These are phyloP conservation scores for Talaromyces sp. DNA, from an alignment of 2,329 filamentous ascomycete genomes.

Conservation along the genomic window DNA sequence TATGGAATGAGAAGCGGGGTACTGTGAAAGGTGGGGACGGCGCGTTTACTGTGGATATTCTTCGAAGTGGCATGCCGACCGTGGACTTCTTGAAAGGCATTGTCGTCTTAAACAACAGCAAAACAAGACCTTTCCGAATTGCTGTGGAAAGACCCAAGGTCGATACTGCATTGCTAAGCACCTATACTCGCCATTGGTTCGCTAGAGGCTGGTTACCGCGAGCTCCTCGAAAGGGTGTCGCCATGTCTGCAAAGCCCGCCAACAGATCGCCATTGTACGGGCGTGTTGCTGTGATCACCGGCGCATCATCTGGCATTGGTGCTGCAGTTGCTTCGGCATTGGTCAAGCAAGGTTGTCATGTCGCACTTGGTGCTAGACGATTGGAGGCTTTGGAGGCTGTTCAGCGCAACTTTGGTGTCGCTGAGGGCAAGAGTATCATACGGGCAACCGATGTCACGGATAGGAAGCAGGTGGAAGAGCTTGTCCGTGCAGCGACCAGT, in stretches of 20 bases:
- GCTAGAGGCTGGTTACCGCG: constrained; percentile 71
- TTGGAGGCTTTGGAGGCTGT: constrained; percentile 64
- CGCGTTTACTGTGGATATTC: constrained; percentile 73
- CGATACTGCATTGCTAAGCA: constrained; percentile 67
- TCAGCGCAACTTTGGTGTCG: constrained; percentile 57
- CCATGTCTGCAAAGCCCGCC: constrained; percentile 44
- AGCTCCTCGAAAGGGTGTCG: constrained; percentile 54
- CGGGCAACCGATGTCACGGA: constrained; percentile 71
- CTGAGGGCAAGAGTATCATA: constrained; percentile 63
- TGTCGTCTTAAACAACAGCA: constrained; percentile 68
- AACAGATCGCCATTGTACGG: constrained; percentile 61
- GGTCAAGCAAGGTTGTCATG: constrained; percentile 66
- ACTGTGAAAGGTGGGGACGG: constrained; percentile 63
- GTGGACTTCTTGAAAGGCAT: constrained; percentile 68
- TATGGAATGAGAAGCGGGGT: constrained; percentile 70
- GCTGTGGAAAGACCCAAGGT: constrained; percentile 65
- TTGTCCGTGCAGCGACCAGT: constrained; percentile 57
- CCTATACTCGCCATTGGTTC: constrained; percentile 76
- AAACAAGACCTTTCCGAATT: constrained; percentile 59
- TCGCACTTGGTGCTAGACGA: constrained; percentile 70
- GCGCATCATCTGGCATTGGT: constrained; percentile 75
- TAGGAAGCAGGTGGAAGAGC: constrained; percentile 61
- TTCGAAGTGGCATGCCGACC: constrained; percentile 75
- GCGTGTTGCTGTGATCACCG: constrained; percentile 71
- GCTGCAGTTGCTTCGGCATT: constrained; percentile 68